Evolutionary conservation across 208 protist genomes (phyloP), one percentile per base, ranked within the genome.

Genomic region (Acanthamoeba triangularis): DNA sequence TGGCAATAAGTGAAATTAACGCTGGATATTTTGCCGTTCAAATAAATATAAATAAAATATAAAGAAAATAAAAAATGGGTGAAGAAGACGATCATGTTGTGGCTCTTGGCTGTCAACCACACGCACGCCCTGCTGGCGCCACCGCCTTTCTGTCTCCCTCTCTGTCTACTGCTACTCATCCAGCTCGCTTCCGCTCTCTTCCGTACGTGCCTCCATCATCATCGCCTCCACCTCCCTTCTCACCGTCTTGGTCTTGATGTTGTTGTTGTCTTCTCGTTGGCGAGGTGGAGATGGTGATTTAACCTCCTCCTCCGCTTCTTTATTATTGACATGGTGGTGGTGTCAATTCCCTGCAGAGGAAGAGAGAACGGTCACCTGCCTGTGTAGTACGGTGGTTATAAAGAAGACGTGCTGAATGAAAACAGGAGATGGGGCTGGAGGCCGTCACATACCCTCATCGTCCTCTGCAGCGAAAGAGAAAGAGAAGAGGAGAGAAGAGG

Each of bases 331-430:
- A 30, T 49, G 20, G 3, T 25, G 25, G 76, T 18, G 10, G 76
- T 85, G 76, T 85, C 76, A 85, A 85, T 85, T 85, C 54, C 76
- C 76, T 85, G 76, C 76, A 85, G 76, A 85, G 76, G 76, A 85
- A 85, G 76, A 85, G 76, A 85, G 76, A 85, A 85, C 76, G 76
- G 76, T 85, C 76, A 85, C 76, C 76, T 85, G 76, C 76, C 76
- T 85, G 76, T 44, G 69, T 85, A 35, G 76, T 85, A 59, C 76
- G 76, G 69, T 85, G 14, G 76, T 85, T 85, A 85, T 85, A 85
- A 85, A 49, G 76, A 85, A 78, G n/a, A 78, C 33, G 37, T 44
- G 69, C 76, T 41, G 37, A 41, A 41, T 25, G 35, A 33, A 85
- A 56, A 85, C 8, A 49, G 41, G 23, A 56, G 76, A 56, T 25